These are phyloP conservation scores for Gremmenia infestans DNA, from an alignment of 2,329 filamentous ascomycete species.

Conservation along the genomic window DNA sequence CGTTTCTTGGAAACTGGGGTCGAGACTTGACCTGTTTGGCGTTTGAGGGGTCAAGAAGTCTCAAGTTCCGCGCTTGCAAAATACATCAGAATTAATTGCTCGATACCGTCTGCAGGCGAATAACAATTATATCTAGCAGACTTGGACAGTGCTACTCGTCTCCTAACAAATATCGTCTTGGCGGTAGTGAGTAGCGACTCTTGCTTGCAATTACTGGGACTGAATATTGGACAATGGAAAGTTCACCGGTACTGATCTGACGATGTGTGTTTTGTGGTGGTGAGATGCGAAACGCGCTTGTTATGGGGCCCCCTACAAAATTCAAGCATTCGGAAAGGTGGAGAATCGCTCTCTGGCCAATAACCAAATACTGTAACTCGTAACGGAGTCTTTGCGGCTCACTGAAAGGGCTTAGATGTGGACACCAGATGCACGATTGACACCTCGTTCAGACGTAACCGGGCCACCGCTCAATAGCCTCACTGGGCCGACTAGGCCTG, in stretches of 20 bases:
- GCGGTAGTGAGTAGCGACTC: not conserved
- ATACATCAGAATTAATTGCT: not conserved
- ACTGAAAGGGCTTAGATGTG: constrained; percentile 2
- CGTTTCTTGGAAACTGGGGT: constrained; percentile 28
- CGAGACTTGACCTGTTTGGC: constrained; percentile 21
- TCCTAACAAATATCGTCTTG: not conserved
- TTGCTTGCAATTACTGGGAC: not conserved
- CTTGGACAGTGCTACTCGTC: not conserved
- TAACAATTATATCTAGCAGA: not conserved
- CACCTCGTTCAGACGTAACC: constrained; percentile 20
- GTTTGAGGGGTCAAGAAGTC: constrained; percentile 15
- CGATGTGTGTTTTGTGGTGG: constrained; percentile 9
- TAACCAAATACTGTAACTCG: constrained; percentile 1
- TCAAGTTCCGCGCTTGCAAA: not conserved
- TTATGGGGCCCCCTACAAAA: constrained; percentile 7
- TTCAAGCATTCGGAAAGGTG: constrained; percentile 6
- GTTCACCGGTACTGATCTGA: not conserved
- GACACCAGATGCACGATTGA: constrained; percentile 16
- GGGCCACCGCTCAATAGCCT: not conserved
- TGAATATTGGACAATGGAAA: not conserved
- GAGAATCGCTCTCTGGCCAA: constrained; percentile 3
- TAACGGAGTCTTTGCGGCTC: constrained; percentile 5
- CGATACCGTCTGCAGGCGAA: not conserved
- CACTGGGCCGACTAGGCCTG: not conserved
- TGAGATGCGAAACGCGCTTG: constrained; percentile 11